These are phyloP conservation scores for Sphagnurus paluster DNA, from an alignment of 1,284 basidiomycete genomes.

Conservation along the genomic window DNA sequence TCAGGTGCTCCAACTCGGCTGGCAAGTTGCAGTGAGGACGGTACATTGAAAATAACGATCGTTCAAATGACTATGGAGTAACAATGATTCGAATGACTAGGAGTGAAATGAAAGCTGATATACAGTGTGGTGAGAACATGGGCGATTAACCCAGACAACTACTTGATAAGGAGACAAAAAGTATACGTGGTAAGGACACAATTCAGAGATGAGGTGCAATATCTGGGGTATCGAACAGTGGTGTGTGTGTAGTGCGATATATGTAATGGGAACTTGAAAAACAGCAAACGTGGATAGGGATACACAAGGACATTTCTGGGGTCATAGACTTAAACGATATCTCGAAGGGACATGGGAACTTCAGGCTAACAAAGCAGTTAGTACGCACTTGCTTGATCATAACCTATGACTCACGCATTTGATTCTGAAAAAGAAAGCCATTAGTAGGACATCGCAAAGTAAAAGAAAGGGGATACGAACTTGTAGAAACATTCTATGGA, in stretches of 20 bases:
- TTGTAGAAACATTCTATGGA: constrained; percentile 98
- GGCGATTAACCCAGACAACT: constrained; percentile 41
- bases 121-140: constrained; percentile 62
- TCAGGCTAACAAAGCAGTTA: constrained; percentile 56
- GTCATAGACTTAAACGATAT: constrained; percentile 69
- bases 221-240: constrained; percentile 69
- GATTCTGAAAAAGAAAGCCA: constrained; percentile 52
- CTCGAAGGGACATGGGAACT: constrained; percentile 84
- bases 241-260: constrained; percentile 34
- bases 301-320: constrained; percentile 66
- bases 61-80: constrained; percentile 50
- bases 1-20: constrained; percentile 32
- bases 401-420: constrained; percentile 70
- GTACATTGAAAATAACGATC: constrained; percentile 71
- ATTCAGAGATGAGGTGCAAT: constrained; percentile 39
- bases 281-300: constrained; percentile 51
- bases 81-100: constrained; percentile 27
- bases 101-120: constrained; percentile 50
- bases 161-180: constrained; percentile 39
- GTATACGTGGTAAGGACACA: constrained; percentile 67
- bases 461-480: constrained; percentile 33
- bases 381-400: not conserved
- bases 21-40: constrained; percentile 72
- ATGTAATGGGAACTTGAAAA: constrained; percentile 31
- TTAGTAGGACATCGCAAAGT: constrained; percentile 1